Conservation (phyloP, 306 rosid species). For the Trifolium fragiferum region DNA sequence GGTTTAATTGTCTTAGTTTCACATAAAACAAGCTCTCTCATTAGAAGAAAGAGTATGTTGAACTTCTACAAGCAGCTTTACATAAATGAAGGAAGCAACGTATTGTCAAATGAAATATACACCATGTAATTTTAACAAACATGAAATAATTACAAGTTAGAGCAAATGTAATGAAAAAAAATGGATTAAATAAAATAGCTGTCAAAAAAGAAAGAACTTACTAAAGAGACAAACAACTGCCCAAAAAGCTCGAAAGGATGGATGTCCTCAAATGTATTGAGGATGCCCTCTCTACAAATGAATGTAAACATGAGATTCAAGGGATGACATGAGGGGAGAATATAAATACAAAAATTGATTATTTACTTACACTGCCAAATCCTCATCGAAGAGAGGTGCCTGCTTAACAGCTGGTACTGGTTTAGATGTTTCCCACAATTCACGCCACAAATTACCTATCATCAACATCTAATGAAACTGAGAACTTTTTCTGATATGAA, state of each 20-base stretch:
- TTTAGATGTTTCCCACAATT: slow-evolving; percentile 92
- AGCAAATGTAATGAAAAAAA: slow-evolving; percentile 3
- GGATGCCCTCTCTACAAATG: slow-evolving; percentile 89
- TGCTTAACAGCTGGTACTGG: slow-evolving; percentile 96
- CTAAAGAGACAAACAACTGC: slow-evolving; percentile 86
- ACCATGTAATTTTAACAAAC: not conserved
- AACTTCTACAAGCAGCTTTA: not conserved
- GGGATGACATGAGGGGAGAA: slow-evolving; percentile 15
- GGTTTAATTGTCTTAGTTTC: not conserved
- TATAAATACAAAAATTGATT: slow-evolving; percentile 16
- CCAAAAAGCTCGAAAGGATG: slow-evolving; percentile 80
- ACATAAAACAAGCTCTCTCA: not conserved
- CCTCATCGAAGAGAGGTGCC: slow-evolving; percentile 96
- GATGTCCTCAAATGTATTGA: slow-evolving; percentile 75
- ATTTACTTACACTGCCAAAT: slow-evolving; percentile 88
- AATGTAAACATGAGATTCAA: slow-evolving; percentile 32
- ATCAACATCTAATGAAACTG: slow-evolving; percentile 38
- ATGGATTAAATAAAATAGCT: slow-evolving; percentile 5
- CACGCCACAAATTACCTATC: slow-evolving; percentile 95
- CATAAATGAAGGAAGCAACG: not conserved
- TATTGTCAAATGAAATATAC: not conserved
- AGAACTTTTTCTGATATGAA: slow-evolving; percentile 32
- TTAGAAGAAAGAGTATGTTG: not conserved
- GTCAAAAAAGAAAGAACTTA: slow-evolving; percentile 52
- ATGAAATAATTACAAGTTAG: slow-evolving; percentile 8